These are phyloP conservation scores for Penicillium glabrum DNA, from an alignment of 2,329 filamentous ascomycete species.

Conservation along the genomic window DNA sequence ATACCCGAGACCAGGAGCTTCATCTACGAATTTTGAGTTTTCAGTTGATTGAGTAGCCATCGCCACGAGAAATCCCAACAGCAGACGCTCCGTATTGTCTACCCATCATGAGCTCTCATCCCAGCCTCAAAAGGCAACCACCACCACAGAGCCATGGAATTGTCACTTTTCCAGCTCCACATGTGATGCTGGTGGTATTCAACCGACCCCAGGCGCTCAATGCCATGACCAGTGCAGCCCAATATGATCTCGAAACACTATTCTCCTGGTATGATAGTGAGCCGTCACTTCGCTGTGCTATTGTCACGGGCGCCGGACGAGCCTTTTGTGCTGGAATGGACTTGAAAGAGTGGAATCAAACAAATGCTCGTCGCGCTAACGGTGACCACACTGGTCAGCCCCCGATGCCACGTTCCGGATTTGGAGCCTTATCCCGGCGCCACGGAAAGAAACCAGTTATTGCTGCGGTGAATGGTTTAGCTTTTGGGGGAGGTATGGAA, in stretches of 20 bases:
- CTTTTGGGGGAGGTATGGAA: slow-evolving; percentile 15
- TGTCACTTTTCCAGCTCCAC: slow-evolving; percentile 11
- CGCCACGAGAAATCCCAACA: neutral
- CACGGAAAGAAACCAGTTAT: slow-evolving; percentile 17
- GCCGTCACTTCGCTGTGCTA: slow-evolving; percentile 14
- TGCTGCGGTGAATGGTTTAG: slow-evolving; percentile 14
- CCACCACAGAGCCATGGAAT: slow-evolving; percentile 7
- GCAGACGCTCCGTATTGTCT: neutral
- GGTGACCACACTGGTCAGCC: slow-evolving; percentile 8
- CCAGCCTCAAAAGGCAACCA: slow-evolving; percentile 9
- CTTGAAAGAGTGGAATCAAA: slow-evolving; percentile 14
- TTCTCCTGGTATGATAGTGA: slow-evolving; percentile 17
- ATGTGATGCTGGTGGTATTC: slow-evolving; percentile 16
- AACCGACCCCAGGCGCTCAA: slow-evolving; percentile 17
- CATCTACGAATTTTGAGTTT: neutral
- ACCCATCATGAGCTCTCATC: neutral
- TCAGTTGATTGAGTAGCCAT: neutral
- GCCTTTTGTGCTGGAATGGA: slow-evolving; percentile 20
- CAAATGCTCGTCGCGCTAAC: slow-evolving; percentile 8
- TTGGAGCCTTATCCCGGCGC: slow-evolving; percentile 11
- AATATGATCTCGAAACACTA: slow-evolving; percentile 16
- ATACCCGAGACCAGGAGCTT: neutral
- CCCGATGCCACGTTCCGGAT: slow-evolving; percentile 17
- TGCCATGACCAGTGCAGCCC: slow-evolving; percentile 14
- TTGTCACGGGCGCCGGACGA: slow-evolving; percentile 13